Conservation (phyloP, 2,329 filamentous ascomycete genomes). For the Amphichorda felina region DNA sequence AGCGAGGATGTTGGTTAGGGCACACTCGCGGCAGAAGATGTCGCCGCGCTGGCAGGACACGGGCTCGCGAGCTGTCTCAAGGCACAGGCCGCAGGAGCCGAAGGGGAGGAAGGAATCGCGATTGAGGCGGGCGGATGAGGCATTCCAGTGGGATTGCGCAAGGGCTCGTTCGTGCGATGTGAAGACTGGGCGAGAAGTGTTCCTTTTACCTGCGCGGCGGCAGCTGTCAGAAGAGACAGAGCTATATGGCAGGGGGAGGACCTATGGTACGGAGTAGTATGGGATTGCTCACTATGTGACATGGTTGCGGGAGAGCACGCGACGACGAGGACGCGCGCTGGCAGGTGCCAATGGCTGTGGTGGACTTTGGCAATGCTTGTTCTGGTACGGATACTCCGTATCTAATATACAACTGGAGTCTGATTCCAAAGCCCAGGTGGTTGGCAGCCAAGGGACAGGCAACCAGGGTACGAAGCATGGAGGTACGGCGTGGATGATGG, state of each 20-base stretch:
- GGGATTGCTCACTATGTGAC: not conserved
- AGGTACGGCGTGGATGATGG: too few species aligned
- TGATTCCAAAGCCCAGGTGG: too few species aligned
- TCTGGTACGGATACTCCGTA: too few species aligned
- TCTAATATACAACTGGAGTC: too few species aligned
- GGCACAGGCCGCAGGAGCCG: constrained; percentile 77
- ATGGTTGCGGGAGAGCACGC: not conserved
- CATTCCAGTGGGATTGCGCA: constrained; percentile 72
- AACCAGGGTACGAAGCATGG: too few species aligned
- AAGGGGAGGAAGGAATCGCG: constrained; percentile 91
- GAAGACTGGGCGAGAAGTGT: constrained; percentile 87
- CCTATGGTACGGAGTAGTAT: too few species aligned
- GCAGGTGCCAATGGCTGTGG: too few species aligned
- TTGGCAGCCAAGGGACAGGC: too few species aligned
- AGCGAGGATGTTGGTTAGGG: constrained; percentile 76
- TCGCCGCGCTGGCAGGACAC: constrained; percentile 78
- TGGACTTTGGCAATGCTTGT: not conserved
- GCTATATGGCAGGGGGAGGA: too few species aligned
- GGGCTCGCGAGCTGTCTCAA: constrained; percentile 68
- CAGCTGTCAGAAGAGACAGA: not conserved
- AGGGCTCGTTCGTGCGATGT: constrained; percentile 81
- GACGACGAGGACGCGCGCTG: too few species aligned
- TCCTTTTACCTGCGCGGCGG: constrained; percentile 56
- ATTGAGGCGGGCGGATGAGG: constrained; percentile 69
- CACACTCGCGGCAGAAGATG: constrained; percentile 92